A percentile compares a stretch with the other conserved stretches of the same genome.
Evolutionary conservation across 805 yeast genomes (phyloP).

Genomic region (Myxozyma monticola): DNA sequence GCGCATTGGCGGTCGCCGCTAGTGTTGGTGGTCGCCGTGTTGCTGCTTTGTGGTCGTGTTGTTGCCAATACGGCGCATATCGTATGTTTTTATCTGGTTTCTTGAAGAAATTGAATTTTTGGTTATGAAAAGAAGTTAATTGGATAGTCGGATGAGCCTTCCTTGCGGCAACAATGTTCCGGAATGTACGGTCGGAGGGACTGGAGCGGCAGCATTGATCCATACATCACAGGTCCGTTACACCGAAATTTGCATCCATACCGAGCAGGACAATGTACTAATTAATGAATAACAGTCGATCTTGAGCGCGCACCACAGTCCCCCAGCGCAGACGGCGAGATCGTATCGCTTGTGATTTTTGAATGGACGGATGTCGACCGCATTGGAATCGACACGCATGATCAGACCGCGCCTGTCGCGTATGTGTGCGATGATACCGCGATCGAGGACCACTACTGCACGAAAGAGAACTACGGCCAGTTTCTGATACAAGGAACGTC

Average conservation of each 20-base stretch:
- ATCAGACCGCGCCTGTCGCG: conserved; percentile 39
- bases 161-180: conserved; percentile 68
- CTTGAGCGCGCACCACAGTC: not conserved
- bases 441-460: conserved; percentile 58
- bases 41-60: not conserved
- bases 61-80: conserved; percentile 9
- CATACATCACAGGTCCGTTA: conserved; percentile 55
- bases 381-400: conserved; percentile 56
- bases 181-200: conserved; percentile 88
- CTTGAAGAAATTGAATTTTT: too few species aligned
- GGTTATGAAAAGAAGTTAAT: too few species aligned
- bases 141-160: conserved; percentile 46
- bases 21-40: too few species aligned
- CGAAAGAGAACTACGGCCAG: conserved; percentile 53
- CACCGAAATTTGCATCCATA: too few species aligned
- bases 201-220: conserved; percentile 78
- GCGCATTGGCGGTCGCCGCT: too few species aligned
- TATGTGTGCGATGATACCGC: conserved; percentile 78
- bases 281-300: not conserved
- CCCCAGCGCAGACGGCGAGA: conserved; percentile 37
- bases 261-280: too few species aligned
- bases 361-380: conserved; percentile 76
- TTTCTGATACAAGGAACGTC: conserved; percentile 52
- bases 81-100: not conserved
- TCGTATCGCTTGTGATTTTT: conserved; percentile 70